phyloP scores from a whole-genome alignment of 768 basidiomycete genomes.

The Panaeolus papilionaceus region DNA sequence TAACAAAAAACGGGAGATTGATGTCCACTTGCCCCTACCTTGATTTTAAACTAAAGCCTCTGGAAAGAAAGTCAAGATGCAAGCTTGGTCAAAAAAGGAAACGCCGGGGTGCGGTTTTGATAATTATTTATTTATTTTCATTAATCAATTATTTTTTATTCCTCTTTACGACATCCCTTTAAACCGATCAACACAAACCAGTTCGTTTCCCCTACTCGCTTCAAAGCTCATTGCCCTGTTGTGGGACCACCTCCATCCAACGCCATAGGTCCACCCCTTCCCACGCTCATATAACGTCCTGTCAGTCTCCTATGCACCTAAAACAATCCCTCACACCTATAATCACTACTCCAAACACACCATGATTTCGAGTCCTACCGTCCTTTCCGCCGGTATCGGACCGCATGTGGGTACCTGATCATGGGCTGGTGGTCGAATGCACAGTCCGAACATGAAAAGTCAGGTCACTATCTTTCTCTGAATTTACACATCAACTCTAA shows the following conservation, averaged over 20 bases:
- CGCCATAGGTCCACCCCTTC: constrained; percentile 3
- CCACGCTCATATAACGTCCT: constrained; percentile 1
- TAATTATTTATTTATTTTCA: neutral
- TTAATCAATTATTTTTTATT: neutral
- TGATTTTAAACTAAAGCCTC: constrained; percentile 1
- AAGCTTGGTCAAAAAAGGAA: neutral
- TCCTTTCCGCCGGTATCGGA: constrained; percentile 14
- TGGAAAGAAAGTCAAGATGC: neutral
- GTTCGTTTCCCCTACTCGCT: neutral
- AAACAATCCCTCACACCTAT: neutral
- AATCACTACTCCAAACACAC: neutral
- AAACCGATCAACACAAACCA: neutral
- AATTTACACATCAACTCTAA: neutral
- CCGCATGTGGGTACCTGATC: constrained; percentile 14
- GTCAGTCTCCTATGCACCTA: neutral
- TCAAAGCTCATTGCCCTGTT: neutral
- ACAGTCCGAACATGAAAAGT: neutral
- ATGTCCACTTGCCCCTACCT: neutral
- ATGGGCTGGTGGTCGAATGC: neutral
- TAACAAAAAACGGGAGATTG: neutral
- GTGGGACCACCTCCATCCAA: neutral
- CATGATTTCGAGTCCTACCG: constrained; percentile 9
- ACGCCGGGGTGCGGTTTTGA: neutral
- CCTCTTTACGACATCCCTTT: too few species aligned
- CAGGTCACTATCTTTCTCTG: neutral